Conservation (phyloP, 1,284 basidiomycete genomes). For the Laetiporus sulphureus region DNA sequence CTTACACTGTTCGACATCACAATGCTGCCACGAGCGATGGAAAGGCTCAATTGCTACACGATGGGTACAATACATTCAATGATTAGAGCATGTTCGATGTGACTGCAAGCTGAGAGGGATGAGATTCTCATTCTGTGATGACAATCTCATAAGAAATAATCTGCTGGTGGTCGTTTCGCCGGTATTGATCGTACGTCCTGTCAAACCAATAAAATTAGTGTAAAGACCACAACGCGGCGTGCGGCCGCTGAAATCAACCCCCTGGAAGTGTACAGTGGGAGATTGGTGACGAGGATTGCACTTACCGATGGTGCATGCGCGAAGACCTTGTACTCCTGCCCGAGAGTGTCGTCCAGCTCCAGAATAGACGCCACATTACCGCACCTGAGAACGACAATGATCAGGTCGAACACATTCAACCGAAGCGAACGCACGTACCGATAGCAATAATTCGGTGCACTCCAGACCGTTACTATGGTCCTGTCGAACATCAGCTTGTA, state of each 20-base stretch:
- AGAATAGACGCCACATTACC: constrained; percentile 93
- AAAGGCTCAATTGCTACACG: too few relatives aligned
- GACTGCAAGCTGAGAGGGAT: too few relatives aligned
- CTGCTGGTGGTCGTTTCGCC: constrained; percentile 82
- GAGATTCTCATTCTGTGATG: too few relatives aligned
- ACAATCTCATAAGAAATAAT: constrained; percentile 79
- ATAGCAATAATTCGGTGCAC: constrained; percentile 98
- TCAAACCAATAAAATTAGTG: not conserved
- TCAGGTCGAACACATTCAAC: not conserved
- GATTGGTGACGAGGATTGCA: too few relatives aligned
- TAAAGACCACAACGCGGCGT: not conserved
- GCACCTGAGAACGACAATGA: constrained; percentile 45
- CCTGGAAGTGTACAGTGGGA: not conserved
- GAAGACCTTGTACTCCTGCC: constrained; percentile 90
- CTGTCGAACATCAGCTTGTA: constrained; percentile 98
- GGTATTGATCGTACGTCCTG: constrained; percentile 85
- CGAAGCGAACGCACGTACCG: constrained; percentile 45
- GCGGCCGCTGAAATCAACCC: constrained; percentile 1
- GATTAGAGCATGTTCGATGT: too few relatives aligned
- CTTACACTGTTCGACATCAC: too few relatives aligned
- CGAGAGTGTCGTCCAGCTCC: constrained; percentile 85
- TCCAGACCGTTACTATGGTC: constrained; percentile 97
- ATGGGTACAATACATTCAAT: too few relatives aligned
- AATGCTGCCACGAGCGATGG: too few relatives aligned
- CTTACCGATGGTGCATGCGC: constrained; percentile 68